Evolutionary conservation across 805 yeast genomes (phyloP).

Genomic region (Lipomyces yamanashiensis): DNA sequence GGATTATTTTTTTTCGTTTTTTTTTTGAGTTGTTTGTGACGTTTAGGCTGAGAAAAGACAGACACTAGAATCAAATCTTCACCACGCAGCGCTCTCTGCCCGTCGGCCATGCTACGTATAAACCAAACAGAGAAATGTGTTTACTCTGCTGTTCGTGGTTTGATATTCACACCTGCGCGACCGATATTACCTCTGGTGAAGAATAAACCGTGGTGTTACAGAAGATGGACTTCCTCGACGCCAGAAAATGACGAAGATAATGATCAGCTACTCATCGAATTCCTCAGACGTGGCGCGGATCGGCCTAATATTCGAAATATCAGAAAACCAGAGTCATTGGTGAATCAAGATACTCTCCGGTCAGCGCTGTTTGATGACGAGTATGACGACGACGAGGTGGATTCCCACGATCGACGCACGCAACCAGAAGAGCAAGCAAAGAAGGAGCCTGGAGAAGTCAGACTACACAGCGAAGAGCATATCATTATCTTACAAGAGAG

Average conservation of each 20-base stretch:
- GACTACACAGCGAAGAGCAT: background rate
- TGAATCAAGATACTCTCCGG: background rate
- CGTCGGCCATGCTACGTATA: background rate
- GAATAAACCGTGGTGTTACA: background rate
- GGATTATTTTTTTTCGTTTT: too few species aligned
- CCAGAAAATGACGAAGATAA: background rate
- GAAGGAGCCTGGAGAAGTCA: background rate
- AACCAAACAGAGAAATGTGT: background rate
- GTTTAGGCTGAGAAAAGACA: background rate
- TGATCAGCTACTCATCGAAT: conserved; percentile 2
- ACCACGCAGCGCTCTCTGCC: too few species aligned
- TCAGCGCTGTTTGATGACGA: conserved; percentile 12
- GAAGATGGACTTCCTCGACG: background rate
- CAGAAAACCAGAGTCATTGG: background rate
- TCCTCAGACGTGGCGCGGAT: background rate
- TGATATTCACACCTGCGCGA: background rate
- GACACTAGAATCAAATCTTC: background rate
- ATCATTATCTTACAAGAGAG: background rate
- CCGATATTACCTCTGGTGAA: background rate
- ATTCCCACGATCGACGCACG: too few species aligned
- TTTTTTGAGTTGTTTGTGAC: too few species aligned
- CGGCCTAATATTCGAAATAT: background rate
- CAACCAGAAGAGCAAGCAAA: conserved; percentile 1
- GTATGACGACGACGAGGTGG: background rate
- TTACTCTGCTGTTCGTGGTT: background rate